A percentile compares a stretch with the other conserved stretches of the same genome.
phyloP scores from a whole-genome alignment of 2,329 filamentous ascomycete species.

The Xylaria sp. region DNA sequence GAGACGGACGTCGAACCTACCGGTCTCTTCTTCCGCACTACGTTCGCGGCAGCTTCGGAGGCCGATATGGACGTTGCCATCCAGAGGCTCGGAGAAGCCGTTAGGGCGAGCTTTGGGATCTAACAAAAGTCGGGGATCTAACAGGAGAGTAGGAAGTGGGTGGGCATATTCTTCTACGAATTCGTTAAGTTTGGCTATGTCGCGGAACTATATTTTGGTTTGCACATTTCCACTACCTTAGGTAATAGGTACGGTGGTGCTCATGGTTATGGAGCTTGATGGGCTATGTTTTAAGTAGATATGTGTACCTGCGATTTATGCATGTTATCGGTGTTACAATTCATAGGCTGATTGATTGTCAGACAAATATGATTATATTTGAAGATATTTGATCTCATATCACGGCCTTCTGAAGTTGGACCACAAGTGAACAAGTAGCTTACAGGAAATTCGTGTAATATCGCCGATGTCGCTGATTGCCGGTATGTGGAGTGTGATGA shows the following conservation, averaged over 20 bases:
- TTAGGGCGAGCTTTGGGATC: constrained; percentile 67
- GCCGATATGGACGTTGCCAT: constrained; percentile 79
- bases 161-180: neutral
- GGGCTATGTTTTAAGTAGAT: neutral
- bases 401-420: neutral
- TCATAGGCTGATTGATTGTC: constrained; percentile 26
- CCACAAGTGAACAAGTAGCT: neutral
- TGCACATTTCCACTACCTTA: neutral
- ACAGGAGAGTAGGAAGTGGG: too few species aligned
- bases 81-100: constrained; percentile 77
- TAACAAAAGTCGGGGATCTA: constrained; percentile 4
- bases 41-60: constrained; percentile 82
- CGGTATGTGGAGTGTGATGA: neutral
- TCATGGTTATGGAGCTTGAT: neutral
- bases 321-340: constrained; percentile 10
- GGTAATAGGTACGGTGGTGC: neutral
- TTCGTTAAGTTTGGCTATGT: neutral
- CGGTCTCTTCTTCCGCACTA: constrained; percentile 88
- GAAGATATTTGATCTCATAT: neutral
- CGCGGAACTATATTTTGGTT: neutral
- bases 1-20: constrained; percentile 68
- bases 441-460: neutral
- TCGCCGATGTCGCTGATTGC: constrained; percentile 8
- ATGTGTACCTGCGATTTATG: neutral
- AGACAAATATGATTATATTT: constrained; percentile 19